phyloP scores from a whole-genome alignment of 176 grass and related monocot species.

The Oryza australiensis region DNA sequence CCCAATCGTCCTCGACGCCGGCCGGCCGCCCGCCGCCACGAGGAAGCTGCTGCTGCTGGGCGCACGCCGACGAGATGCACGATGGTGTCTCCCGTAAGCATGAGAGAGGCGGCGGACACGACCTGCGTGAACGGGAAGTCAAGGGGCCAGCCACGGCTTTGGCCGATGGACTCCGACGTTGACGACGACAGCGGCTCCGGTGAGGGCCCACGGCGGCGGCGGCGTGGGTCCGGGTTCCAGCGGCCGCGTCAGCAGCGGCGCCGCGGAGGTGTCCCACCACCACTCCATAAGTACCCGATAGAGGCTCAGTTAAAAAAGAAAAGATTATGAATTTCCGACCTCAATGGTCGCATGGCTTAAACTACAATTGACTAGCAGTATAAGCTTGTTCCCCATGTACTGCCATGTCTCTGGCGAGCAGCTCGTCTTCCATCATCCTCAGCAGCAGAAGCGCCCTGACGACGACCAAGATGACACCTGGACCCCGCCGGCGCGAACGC shows the following conservation, averaged over 20 bases:
- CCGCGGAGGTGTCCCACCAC: slow-evolving; percentile 52
- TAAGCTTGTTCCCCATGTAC: slow-evolving; percentile 38
- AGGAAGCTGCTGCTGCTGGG: too few species aligned
- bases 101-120: slow-evolving; percentile 69
- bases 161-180: slow-evolving; percentile 63
- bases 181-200: slow-evolving; percentile 57
- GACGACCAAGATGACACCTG: slow-evolving; percentile 36
- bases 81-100: slow-evolving; percentile 83
- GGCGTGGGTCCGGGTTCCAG: slow-evolving; percentile 47
- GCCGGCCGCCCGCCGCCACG: too few species aligned
- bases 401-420: slow-evolving; percentile 27
- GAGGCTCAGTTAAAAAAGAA: too few species aligned
- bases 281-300: too few species aligned
- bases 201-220: slow-evolving; percentile 35
- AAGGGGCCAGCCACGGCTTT: slow-evolving; percentile 39
- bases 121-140: slow-evolving; percentile 87
- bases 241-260: slow-evolving; percentile 46
- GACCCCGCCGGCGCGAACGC: slow-evolving; percentile 28
- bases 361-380: neutral
- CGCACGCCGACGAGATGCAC: too few species aligned
- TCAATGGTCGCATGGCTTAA: neutral
- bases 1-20: too few species aligned
- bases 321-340: neutral
- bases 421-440: slow-evolving; percentile 45
- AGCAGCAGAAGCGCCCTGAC: slow-evolving; percentile 27